Base-by-base conservation (phyloP, 1,139 yeast genomes). In the Suhomyces wounanorum region DNA sequence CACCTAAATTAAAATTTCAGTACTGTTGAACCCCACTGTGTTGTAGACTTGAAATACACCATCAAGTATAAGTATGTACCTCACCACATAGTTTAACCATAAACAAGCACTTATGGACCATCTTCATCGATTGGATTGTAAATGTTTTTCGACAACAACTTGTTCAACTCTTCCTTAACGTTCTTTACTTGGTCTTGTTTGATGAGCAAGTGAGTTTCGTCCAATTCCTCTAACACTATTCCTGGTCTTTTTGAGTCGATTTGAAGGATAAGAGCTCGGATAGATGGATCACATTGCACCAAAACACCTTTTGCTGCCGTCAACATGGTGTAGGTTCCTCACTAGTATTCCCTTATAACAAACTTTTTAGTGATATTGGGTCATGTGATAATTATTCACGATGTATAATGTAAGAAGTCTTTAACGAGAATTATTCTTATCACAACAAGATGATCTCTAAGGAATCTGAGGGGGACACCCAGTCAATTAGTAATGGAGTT, bases 201-300 rank as follows among this genome's bases (percentile, higher is more conserved):
- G 30, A 94, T 87, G 53, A 94, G 73, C 28, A 94, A 69, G 67
- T 94, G 97, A 1, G 95, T 88, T 41, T 92, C 97, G 64, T 94
- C 98, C 45, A 94, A 77, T 60, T 92, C 98, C 67, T 83, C 77
- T 43, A 69, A 55, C 6, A 91, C 87, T 4, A 90, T 85, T 52
- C 91, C 96, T 49, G 87, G 84, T 41, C 78, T 72, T 39, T 81
- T 81, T 0, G 89, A 72, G 66, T 91, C 97, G 40, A 91, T 87
- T 62, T 86, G 89, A 35, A 92, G 70, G 4, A 94, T 88, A 47
- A 94, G 75, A 0, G 98, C 97, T 55, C 85, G 79, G 55, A 94
- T 91, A 0, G 97, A 89, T 1, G 99, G 97, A 66, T 94, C 99
- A 67, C 97, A 74, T 51, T 70, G 77, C 14, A 77, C 78, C 45